phyloP scores from a whole-genome alignment of 2,329 filamentous ascomycete species.

The Chrysoporthe austroafricana region DNA sequence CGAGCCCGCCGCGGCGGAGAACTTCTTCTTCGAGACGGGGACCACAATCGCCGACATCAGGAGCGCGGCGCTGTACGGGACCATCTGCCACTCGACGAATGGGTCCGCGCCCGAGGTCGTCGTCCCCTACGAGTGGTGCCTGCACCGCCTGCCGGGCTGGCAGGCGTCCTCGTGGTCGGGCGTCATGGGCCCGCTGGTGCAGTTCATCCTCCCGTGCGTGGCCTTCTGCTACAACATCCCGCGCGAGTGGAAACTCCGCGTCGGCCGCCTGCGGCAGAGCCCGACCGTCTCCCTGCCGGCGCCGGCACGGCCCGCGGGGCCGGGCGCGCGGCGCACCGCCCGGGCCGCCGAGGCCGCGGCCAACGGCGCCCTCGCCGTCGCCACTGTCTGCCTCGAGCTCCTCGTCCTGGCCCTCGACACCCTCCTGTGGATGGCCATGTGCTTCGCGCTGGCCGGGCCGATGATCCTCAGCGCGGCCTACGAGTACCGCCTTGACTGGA shows the following conservation, averaged over 20 bases:
- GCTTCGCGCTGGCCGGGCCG: conserved; percentile 36
- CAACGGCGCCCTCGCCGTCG: neutral
- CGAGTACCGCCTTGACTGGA: conserved; percentile 37
- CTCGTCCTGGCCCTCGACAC: conserved; percentile 34
- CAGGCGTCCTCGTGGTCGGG: conserved; percentile 31
- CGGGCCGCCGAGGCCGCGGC: neutral
- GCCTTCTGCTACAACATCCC: conserved; percentile 37
- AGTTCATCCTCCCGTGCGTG: conserved; percentile 36
- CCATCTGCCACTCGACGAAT: neutral
- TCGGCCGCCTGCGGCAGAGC: conserved; percentile 23
- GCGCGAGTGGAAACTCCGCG: conserved; percentile 33
- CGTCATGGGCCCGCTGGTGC: conserved; percentile 35
- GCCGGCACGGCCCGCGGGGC: too few relatives aligned
- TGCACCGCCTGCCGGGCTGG: conserved; percentile 34
- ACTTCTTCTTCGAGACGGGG: conserved; percentile 1
- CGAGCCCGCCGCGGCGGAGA: neutral
- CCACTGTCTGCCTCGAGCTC: neutral
- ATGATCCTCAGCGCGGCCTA: conserved; percentile 39
- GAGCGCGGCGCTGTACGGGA: neutral
- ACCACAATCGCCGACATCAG: neutral
- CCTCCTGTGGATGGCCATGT: conserved; percentile 36
- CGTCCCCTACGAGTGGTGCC: conserved; percentile 31
- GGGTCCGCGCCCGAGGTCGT: conserved; percentile 30
- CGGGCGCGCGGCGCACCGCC: too few relatives aligned
- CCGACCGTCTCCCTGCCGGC: neutral